Evolutionary conservation across 148 eudicot species (phyloP).

Genomic region (Linanthus parryae): DNA sequence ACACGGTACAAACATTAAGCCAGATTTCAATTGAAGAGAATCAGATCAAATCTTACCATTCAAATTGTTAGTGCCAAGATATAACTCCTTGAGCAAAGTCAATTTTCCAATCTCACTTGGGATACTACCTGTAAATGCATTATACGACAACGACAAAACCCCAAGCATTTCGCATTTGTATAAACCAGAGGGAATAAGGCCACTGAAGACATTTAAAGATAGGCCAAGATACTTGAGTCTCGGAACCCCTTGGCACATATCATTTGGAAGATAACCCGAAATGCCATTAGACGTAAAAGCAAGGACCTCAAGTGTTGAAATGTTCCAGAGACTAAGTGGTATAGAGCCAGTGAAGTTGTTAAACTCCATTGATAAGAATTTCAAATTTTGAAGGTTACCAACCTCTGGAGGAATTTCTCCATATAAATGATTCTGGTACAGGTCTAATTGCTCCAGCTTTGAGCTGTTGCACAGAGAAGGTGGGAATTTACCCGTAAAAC

Average conservation of each 20-base stretch:
- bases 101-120: neutral
- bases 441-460: neutral
- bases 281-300: neutral
- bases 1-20: neutral
- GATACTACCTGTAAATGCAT: neutral
- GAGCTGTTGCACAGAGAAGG: neutral
- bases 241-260: neutral
- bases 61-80: no score
- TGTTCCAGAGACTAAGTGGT: neutral
- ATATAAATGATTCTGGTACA: neutral
- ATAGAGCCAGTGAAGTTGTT: neutral
- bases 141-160: neutral
- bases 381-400: constrained; percentile 4
- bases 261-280: neutral
- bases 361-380: neutral
- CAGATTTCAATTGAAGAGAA: neutral
- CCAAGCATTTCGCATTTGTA: neutral
- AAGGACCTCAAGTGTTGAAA: neutral
- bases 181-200: neutral
- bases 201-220: neutral
- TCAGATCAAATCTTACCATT: no score
- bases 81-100: no score
- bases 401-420: constrained; percentile 10
- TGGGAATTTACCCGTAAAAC: neutral
- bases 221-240: neutral